phyloP scores from a whole-genome alignment of 805 yeast genomes.

The Dipodascopsis tothii region DNA sequence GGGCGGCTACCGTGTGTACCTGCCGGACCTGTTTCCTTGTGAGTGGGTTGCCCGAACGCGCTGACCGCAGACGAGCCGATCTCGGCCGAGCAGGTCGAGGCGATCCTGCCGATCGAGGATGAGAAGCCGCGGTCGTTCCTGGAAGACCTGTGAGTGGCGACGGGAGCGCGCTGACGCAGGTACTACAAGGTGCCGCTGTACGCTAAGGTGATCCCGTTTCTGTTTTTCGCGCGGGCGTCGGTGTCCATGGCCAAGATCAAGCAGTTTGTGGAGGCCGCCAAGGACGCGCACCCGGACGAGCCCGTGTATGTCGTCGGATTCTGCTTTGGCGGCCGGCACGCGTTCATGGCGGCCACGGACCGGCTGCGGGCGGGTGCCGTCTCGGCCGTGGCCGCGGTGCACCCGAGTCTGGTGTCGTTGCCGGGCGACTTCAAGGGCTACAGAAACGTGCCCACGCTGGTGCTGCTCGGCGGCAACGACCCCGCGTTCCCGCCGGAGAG shows the following conservation, averaged over 20 bases:
- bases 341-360: slow-evolving; percentile 5
- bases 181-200: neutral
- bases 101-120: too few species aligned
- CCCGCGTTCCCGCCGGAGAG: neutral
- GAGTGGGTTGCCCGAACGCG: slow-evolving; percentile 5
- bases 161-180: too few species aligned
- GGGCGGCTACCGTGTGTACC: slow-evolving; percentile 4
- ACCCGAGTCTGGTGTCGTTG: slow-evolving; percentile 8
- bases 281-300: neutral
- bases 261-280: slow-evolving; percentile 2
- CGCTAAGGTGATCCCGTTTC: slow-evolving; percentile 1
- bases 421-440: slow-evolving; percentile 8
- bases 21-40: slow-evolving; percentile 14
- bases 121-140: too few species aligned
- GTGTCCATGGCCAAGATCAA: slow-evolving; percentile 7
- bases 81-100: too few species aligned
- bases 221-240: slow-evolving; percentile 2
- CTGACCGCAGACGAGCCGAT: too few species aligned
- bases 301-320: slow-evolving; percentile 15
- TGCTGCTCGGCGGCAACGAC: slow-evolving; percentile 14
- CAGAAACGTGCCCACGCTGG: slow-evolving; percentile 7
- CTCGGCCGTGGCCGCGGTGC: slow-evolving; percentile 14
- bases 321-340: slow-evolving; percentile 19
- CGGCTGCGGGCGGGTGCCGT: slow-evolving; percentile 5
- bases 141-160: too few species aligned